A percentile compares a stretch with the other conserved stretches of the same genome.
phyloP scores from a whole-genome alignment of 2,329 filamentous ascomycete species.

The Orbilia brochopaga region DNA sequence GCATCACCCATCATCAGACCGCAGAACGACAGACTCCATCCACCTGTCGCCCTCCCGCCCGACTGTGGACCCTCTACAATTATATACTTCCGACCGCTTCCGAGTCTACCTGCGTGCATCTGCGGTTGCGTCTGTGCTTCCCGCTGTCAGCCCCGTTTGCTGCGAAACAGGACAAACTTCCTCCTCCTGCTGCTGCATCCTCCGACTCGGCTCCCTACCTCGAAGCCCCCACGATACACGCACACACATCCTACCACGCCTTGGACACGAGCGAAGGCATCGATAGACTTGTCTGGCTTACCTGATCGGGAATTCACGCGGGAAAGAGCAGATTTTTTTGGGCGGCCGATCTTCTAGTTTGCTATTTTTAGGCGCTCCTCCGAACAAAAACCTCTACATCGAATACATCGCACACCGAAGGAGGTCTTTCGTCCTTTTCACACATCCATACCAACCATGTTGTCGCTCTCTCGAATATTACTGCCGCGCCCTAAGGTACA shows the following conservation, averaged over 20 bases:
- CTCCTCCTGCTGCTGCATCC: background rate
- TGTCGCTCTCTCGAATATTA: constrained; percentile 45
- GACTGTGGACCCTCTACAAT: background rate
- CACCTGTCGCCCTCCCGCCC: background rate
- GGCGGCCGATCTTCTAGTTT: constrained; percentile 1
- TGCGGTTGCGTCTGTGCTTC: background rate
- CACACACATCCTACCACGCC: too few relatives aligned
- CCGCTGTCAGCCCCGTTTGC: background rate
- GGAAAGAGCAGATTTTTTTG: constrained; percentile 14
- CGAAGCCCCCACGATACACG: background rate
- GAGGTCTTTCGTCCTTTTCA: background rate
- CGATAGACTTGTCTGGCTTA: too few relatives aligned
- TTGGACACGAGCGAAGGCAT: too few relatives aligned
- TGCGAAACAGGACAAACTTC: constrained; percentile 5
- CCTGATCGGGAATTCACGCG: constrained; percentile 10
- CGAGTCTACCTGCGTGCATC: background rate
- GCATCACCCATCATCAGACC: background rate
- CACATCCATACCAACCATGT: constrained; percentile 19
- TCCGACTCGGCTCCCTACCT: constrained; percentile 6
- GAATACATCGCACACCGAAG: background rate
- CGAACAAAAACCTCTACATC: constrained; percentile 9
- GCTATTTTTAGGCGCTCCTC: constrained; percentile 47
- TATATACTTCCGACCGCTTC: background rate
- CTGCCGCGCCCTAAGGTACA: constrained; percentile 52
- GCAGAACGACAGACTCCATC: background rate